Base-by-base conservation (phyloP, 208 protist species). In the Angomonas deanei region DNA sequence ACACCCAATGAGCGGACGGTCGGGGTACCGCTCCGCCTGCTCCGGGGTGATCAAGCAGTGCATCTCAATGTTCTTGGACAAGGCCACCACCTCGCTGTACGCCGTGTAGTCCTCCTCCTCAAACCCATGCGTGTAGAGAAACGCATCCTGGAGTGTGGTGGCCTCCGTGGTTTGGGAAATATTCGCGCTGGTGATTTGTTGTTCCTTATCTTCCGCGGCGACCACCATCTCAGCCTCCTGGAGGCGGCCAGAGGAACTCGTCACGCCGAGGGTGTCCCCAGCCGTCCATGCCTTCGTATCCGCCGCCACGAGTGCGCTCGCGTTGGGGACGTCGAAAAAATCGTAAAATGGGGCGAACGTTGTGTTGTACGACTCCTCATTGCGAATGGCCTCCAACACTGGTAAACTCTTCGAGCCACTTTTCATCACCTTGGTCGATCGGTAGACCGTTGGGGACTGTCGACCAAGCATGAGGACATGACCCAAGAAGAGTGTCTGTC, bases 61-160 rank as follows among this genome's bases (percentile, higher is more conserved):
- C 4, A 82, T 24, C 64, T 77, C 70, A 49, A 82, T 61, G 34
- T 66, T 69, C 55, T 77, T 74, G 26, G 68, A 56, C 34, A 82
- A 54, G 6, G 55, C 27, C 19, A 68, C 68, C 3, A 61, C 60
- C 59, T 82, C 76, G 6, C 61, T 58, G 6, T 27, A 38, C 3
- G 53, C 57, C 1, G 19, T 61, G 55, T 8, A 42, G 34, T 65
- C 59, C 34, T 31, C 30, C 27, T 59, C 48, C 3, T 62, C 48
- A 13, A 5, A 27, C 24, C 57, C 47, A 30, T 63, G 61, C 15
- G 15, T 4, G 49, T 52, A 47, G 17, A 26, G n/a, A 33, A 49
- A 66, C 49, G 28, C 10, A 10, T 62, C 36, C n/a, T n/a, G n/a
- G n/a, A n/a, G n/a, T 17, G 31, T 31, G 6, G 26, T 36, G n/a